Evolutionary conservation across 495 filamentous ascomycete species (phyloP), one percentile per base, ranked within the genome.

Genomic region (Penicillium chermesinum): DNA sequence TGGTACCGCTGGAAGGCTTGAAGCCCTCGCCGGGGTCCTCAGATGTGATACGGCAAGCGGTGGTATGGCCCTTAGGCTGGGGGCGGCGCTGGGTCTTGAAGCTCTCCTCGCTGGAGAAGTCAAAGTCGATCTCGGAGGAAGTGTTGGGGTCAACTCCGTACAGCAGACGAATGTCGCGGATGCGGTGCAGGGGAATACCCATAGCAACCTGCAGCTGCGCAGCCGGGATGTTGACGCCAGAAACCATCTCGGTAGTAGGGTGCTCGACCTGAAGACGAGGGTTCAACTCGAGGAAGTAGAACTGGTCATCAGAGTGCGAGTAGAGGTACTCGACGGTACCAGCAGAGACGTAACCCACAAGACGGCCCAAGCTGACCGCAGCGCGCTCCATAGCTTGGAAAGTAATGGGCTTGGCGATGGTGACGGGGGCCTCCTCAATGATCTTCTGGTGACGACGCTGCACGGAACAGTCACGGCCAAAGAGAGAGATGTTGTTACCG

Each of bases 401-500:
- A 42, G 93, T 97, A 34, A 72, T 66, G 18, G 81, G 78, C 61
- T 87, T 93, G 18, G 93, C 93, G 44, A 99, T 91, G 8, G 93
- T 99, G 25, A 96, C 93, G 10, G 93, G 93, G 4, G 93, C 93
- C 70, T 99, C 93, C 70, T 99, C 93, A 54, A 99, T 99, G 67
- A 99, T 99, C 76, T 99, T 99, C 71, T 99, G 93, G 73, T 99
- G 93, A 72, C 93, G 80, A 69, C 93, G 85, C 72, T 99, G 93
- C 2, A 99, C 93, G 52, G 93, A 99, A 69, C 93, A 99, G 74
- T 99, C 93, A 84, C 93, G 83, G 54, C 93, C 93, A 58, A 97
- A 97, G 17, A 99, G 80, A 3, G 93, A 99, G 60, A 99, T 96
- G 69, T 97, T 97, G 79, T 99, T 96, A 48, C 94, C 94, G 67